Evolutionary conservation across 805 yeast genomes (phyloP).

Genomic region (Blastobotrys chiropterorum): DNA sequence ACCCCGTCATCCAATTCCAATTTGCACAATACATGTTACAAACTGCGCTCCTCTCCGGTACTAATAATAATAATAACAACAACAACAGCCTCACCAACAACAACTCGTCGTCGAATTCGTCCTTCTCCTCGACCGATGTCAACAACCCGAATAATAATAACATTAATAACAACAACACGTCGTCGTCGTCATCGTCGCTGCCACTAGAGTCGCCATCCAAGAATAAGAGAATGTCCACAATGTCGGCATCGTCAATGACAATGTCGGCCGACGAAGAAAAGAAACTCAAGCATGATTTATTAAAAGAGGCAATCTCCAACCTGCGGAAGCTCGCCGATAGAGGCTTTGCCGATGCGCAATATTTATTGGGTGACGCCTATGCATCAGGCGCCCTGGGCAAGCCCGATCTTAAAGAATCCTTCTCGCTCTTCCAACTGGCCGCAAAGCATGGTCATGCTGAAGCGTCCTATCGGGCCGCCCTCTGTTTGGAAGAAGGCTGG

Average conservation of each 20-base stretch:
- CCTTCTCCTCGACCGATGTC: slow-evolving; percentile 4
- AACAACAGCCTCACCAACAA: slow-evolving; percentile 1
- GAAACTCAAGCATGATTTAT: slow-evolving; percentile 45
- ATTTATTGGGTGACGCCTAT: slow-evolving; percentile 83
- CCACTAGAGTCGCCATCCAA: background rate
- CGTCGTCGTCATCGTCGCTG: background rate
- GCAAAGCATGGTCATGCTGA: slow-evolving; percentile 93
- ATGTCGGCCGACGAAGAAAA: slow-evolving; percentile 22
- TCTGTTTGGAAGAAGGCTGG: slow-evolving; percentile 89
- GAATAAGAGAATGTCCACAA: background rate
- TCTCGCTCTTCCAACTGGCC: slow-evolving; percentile 72
- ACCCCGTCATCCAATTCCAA: slow-evolving; percentile 80
- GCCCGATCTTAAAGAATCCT: slow-evolving; percentile 71
- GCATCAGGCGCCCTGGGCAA: slow-evolving; percentile 80
- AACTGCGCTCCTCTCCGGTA: slow-evolving; percentile 52
- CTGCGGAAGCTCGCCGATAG: slow-evolving; percentile 67
- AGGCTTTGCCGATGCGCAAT: slow-evolving; percentile 87
- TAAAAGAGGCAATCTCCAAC: slow-evolving; percentile 71
- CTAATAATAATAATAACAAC: slow-evolving; percentile 1
- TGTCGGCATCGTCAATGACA: background rate
- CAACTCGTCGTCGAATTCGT: slow-evolving; percentile 9
- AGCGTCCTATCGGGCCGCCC: slow-evolving; percentile 83
- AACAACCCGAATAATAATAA: background rate
- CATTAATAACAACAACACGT: background rate
- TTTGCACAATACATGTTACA: slow-evolving; percentile 88